Evolutionary conservation across 2,329 filamentous ascomycete species (phyloP), one percentile per base, ranked within the genome.

Genomic region (Colletotrichum spinosum): DNA sequence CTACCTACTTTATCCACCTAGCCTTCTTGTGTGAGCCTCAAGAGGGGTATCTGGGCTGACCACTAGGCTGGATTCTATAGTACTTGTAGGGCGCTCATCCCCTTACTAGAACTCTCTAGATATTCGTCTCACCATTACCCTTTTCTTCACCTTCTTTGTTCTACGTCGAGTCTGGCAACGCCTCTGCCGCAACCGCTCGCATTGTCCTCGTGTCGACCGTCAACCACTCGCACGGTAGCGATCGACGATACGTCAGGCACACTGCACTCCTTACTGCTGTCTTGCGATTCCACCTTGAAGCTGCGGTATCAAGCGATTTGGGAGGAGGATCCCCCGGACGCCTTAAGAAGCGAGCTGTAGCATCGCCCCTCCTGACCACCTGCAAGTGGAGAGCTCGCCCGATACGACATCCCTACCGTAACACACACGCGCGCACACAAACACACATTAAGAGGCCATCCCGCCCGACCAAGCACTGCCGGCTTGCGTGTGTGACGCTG

Each of bases 91-190:
- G 12, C 54, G 25, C 51, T 60, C 50, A 67, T 60, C 46, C 59
- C 44, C 60, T 41, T n/a, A n/a, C n/a, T 34, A 35, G 41, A 54
- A 41, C 33, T 53, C 54, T 11, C 35, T 50, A 38, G 12, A 17
- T 54, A 42, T 54, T 46, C 50, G 42, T 55, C 56, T 60, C 67
- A 63, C 50, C 56, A 41, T 51, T 13, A 38, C 12, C 44, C n/a
- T 57, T 55, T 65, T 45, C 55, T 52, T 50, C 42, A 39, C 44
- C 11, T 33, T 48, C 55, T 69, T 69, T 69, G 57, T 67, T 46
- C 60, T 35, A 37, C 37, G 25, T 35, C 38, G 55, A 41, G 42
- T 60, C 33, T n/a, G 33, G 13, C 48, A 52, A 57, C 58, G 58
- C 58, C 58, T 65, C 48, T 54, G 41, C 63, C 63, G 63, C 52